These are phyloP conservation scores for Colletotrichum sp. DNA, from an alignment of 2,329 filamentous ascomycete genomes.

Conservation along the genomic window DNA sequence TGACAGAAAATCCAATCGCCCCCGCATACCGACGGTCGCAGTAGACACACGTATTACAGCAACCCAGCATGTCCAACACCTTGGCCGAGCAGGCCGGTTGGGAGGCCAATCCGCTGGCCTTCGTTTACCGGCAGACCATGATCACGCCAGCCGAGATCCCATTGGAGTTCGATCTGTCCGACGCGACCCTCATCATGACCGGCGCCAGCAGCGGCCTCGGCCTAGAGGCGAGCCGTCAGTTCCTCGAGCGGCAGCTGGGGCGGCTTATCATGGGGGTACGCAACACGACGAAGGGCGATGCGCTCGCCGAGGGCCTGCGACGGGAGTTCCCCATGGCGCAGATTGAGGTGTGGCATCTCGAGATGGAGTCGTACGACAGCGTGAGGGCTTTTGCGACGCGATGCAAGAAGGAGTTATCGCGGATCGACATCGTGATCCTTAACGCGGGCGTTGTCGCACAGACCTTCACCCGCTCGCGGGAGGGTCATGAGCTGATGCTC, in stretches of 20 bases:
- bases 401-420: neutral
- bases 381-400: constrained; percentile 11
- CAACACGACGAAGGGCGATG: constrained; percentile 31
- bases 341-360: constrained; percentile 21
- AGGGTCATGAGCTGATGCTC: constrained; percentile 27
- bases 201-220: constrained; percentile 50
- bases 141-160: constrained; percentile 16
- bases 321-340: constrained; percentile 11
- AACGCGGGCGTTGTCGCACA: constrained; percentile 20
- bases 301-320: constrained; percentile 24
- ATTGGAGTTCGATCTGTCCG: constrained; percentile 10
- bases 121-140: constrained; percentile 15
- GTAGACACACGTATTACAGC: rapidly evolving
- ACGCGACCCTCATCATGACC: constrained; percentile 42
- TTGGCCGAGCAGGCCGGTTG: constrained; percentile 13
- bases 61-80: constrained; percentile 15
- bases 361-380: constrained; percentile 22
- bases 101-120: constrained; percentile 18
- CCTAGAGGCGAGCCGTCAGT: constrained; percentile 41
- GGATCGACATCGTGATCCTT: constrained; percentile 22
- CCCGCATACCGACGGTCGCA: neutral
- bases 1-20: neutral
- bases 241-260: constrained; percentile 36
- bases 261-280: constrained; percentile 47
- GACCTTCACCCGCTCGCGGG: constrained; percentile 1